Evolutionary conservation across 2,329 filamentous ascomycete genomes (phyloP), one percentile per base, ranked within the genome.

Genomic region (Zymoseptoria crescenta): DNA sequence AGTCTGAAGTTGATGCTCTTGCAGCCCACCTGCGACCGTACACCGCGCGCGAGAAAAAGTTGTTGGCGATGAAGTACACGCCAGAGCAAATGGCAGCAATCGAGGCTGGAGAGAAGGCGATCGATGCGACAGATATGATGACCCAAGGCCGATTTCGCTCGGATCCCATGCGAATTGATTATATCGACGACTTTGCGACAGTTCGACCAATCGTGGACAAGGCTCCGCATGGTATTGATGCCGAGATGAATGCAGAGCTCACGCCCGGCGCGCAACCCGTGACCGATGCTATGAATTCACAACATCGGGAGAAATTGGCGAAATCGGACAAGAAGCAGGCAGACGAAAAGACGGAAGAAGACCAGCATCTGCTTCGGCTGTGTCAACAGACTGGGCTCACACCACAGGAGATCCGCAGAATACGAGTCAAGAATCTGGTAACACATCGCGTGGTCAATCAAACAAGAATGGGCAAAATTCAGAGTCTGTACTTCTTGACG

Each of bases 391-490:
- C 85, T 1, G 83, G 84, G 28, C 79, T 83, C 70, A 72, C 70
- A 19, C 71, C 74, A 58, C 63, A 74, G 1, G 70, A 81, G 60
- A 76, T 87, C 55, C 68, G 69, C 24, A 68, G 66, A 1, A 74
- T 96, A 60, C 79, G 83, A 59, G 77, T 83, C 64, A 96, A 95
- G 81, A 80, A 82, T 53, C 77, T 99, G 52, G 88, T 96, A 52
- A 71, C 72, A 4, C 89, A 93, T 70, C 75, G 76, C 49, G 94
- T 99, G 60, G 80, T 84, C 65, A 97, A 99, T 77, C 93, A 97
- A 81, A 97, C 94, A 21, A 89, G 93, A 79, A 85, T 99, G 76
- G 94, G 94, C 72, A 99, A 97, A 81, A 87, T 99, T 60, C 81
- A 82, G 66, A 89, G 87, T 74, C 69, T 81, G 49, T 95, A 93